phyloP scores from a whole-genome alignment of 2,329 filamentous ascomycete genomes.

The Alternaria tenuissima region DNA sequence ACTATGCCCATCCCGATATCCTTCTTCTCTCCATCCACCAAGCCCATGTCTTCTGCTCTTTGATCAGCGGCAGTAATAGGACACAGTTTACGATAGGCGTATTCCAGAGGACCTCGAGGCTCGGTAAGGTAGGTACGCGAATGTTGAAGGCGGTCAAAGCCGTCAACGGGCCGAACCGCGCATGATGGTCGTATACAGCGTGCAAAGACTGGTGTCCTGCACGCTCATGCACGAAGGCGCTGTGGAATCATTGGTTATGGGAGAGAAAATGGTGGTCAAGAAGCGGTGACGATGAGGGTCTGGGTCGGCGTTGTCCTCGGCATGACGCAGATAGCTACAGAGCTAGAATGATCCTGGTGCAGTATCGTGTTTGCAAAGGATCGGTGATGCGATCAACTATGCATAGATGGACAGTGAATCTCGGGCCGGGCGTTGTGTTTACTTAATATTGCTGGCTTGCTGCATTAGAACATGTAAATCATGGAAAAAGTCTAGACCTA shows the following conservation, averaged over 20 bases:
- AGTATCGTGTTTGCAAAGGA: conserved; percentile 7
- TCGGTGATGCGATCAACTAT: background rate
- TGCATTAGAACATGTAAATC: background rate
- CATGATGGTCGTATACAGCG: conserved; percentile 3
- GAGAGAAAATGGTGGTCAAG: background rate
- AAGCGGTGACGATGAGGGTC: conserved; percentile 9
- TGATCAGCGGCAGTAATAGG: background rate
- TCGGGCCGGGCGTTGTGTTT: background rate
- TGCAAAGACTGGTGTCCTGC: background rate
- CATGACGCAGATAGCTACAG: background rate
- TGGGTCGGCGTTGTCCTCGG: conserved; percentile 6
- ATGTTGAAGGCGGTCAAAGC: background rate
- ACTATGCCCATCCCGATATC: background rate
- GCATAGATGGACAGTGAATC: background rate
- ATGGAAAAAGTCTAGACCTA: background rate
- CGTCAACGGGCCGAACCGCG: conserved; percentile 6
- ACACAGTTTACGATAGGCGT: background rate
- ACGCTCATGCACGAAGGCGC: background rate
- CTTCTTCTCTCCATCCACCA: background rate
- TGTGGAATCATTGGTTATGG: background rate
- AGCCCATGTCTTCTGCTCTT: background rate
- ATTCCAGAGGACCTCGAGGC: background rate
- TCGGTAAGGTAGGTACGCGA: conserved; percentile 7
- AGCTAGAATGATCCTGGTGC: conserved; percentile 1
- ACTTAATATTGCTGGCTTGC: background rate